phyloP scores from a whole-genome alignment of 805 yeast genomes.

The Sungouiozyma intestinalis region DNA sequence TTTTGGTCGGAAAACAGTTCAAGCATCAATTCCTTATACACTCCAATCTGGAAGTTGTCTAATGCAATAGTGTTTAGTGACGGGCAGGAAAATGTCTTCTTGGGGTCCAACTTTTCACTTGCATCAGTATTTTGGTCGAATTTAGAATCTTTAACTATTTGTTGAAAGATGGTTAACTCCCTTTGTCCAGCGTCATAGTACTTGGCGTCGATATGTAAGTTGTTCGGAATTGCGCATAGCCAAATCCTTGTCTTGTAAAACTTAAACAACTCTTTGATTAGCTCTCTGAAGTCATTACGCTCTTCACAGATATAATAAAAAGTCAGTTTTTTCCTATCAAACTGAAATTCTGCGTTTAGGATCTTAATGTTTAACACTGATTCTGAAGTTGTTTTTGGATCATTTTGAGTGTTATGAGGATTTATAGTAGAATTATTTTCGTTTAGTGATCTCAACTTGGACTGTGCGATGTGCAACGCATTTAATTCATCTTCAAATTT shows the following conservation, averaged over 20 bases:
- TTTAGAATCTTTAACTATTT: conserved; percentile 13
- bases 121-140: neutral
- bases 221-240: conserved; percentile 60
- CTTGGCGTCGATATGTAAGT: conserved; percentile 23
- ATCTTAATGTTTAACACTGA: conserved; percentile 40
- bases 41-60: conserved; percentile 28
- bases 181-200: conserved; percentile 20
- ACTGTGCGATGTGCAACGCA: conserved; percentile 55
- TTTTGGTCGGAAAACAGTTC: conserved; percentile 13
- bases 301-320: conserved; percentile 57
- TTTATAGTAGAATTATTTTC: neutral
- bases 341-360: conserved; percentile 71
- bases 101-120: neutral
- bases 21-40: conserved; percentile 23
- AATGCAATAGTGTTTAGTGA: conserved; percentile 20
- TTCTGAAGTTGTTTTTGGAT: conserved; percentile 17
- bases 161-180: conserved; percentile 21
- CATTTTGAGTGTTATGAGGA: conserved; percentile 1
- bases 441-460: conserved; percentile 35
- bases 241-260: conserved; percentile 73
- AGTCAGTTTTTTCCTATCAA: conserved; percentile 67
- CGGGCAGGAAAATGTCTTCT: conserved; percentile 15
- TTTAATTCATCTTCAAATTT: conserved; percentile 64
- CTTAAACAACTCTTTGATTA: conserved; percentile 63
- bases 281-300: conserved; percentile 62